Conservation (phyloP, 2,329 filamentous ascomycete species). For the Cladosporium sp. region DNA sequence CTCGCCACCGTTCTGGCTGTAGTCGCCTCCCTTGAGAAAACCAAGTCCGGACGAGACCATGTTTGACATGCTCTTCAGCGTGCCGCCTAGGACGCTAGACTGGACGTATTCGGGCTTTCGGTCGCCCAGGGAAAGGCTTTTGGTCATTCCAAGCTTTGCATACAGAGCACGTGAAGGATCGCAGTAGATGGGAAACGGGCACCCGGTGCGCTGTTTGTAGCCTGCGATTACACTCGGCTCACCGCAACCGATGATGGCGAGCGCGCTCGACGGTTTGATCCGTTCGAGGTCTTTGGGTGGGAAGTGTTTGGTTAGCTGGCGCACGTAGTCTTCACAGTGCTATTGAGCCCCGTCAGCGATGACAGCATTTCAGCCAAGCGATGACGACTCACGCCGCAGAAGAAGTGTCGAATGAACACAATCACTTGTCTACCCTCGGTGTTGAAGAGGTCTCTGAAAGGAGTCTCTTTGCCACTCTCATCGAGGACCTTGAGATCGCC, state of each 20-base stretch:
- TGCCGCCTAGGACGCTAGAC: slow-evolving; percentile 18
- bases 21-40: slow-evolving; percentile 23
- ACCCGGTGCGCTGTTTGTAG: slow-evolving; percentile 26
- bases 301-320: slow-evolving; percentile 23
- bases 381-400: slow-evolving; percentile 29
- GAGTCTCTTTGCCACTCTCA: slow-evolving; percentile 21
- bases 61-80: slow-evolving; percentile 19
- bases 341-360: slow-evolving; percentile 12
- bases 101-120: slow-evolving; percentile 25
- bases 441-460: slow-evolving; percentile 24
- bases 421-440: slow-evolving; percentile 24
- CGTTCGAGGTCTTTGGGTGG: slow-evolving; percentile 16
- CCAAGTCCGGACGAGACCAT: slow-evolving; percentile 19
- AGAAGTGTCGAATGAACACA: slow-evolving; percentile 37
- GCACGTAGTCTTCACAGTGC: slow-evolving; percentile 31
- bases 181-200: slow-evolving; percentile 28
- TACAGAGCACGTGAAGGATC: slow-evolving; percentile 28
- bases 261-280: slow-evolving; percentile 20
- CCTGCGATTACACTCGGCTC: slow-evolving; percentile 24
- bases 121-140: slow-evolving; percentile 19
- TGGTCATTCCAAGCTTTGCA: slow-evolving; percentile 27
- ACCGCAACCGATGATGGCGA: slow-evolving; percentile 32
- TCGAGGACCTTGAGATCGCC: slow-evolving; percentile 21
- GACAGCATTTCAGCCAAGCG: not conserved
- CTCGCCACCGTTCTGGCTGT: slow-evolving; percentile 34